These are phyloP conservation scores for Coniochaeta hoffmannii DNA, from an alignment of 2,329 filamentous ascomycete species.

Conservation along the genomic window DNA sequence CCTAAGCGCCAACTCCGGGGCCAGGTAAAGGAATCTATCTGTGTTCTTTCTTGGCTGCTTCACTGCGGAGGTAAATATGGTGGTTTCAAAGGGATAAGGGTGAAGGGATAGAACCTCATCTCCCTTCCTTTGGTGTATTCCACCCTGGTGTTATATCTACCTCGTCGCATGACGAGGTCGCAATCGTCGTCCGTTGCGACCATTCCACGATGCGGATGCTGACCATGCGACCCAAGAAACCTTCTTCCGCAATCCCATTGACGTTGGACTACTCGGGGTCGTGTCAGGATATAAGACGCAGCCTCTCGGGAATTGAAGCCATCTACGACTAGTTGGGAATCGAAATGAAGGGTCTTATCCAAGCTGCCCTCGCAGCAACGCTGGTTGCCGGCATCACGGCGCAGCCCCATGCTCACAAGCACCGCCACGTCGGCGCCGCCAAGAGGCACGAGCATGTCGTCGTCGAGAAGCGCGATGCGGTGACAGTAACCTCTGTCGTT, in stretches of 20 bases:
- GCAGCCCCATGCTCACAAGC: constrained; percentile 50
- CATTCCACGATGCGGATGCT: neutral
- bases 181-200: neutral
- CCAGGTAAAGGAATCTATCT: neutral
- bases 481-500: constrained; percentile 40
- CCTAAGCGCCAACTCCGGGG: neutral
- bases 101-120: neutral
- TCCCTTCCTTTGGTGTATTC: neutral
- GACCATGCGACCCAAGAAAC: neutral
- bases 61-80: no score
- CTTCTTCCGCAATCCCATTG: neutral
- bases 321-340: constrained; percentile 13
- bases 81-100: neutral
- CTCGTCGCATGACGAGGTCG: neutral
- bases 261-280: constrained; percentile 1
- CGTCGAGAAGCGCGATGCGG: constrained; percentile 38
- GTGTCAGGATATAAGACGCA: neutral
- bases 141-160: neutral
- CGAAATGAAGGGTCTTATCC: constrained; percentile 42
- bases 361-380: constrained; percentile 44
- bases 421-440: constrained; percentile 42
- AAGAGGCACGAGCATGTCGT: constrained; percentile 42
- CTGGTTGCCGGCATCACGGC: constrained; percentile 47
- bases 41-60: no score
- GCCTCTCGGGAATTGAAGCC: constrained; percentile 6